Base-by-base conservation (phyloP, 2,329 filamentous ascomycete genomes). In the Aspergillus nomiae region DNA sequence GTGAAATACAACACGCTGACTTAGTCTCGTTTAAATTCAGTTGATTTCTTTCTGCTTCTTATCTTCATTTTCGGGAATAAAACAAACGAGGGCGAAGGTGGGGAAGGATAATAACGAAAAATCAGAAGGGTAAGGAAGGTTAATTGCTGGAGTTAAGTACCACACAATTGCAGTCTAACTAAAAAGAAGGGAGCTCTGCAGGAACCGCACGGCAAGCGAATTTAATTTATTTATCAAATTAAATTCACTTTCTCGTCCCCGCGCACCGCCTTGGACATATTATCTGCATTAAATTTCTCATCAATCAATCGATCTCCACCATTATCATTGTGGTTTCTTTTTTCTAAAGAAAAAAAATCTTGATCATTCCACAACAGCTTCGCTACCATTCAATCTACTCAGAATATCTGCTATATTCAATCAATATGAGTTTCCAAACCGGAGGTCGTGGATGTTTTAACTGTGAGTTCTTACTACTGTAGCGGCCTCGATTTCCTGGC, bases 381-480 rank as follows among this genome's bases (percentile, higher is more conserved):
- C 16, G n/a, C 32, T 38, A 53, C 46, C 21, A 34, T 59, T 24
- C 26, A 36, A 41, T 24, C 34, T 38, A 24, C 2, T 19, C 34
- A 30, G 43, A 60, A 53, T 65, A 61, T 59, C 60, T 30, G 19
- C 59, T 55, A 46, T 57, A 59, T 59, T 60, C 56, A 60, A 53
- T 62, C 70, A 77, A 67, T 69, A 86, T 86, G 84, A 83, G 85
- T 69, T 82, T 78, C 70, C 80, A 80, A 69, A 68, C 77, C 66
- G 80, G 79, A 70, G 78, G 78, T 69, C 83, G 84, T 76, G 83
- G 82, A 71, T 87, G 85, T 79, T 87, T 85, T 77, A 87, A 86
- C 77, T 87, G 85, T 86, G 73, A 79, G 83, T 84, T 68, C 61
- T 48, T 58, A 45, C 55, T 58, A 57, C 57, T 61, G 36, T 59